Evolutionary conservation across 345 rosid species (phyloP).

Genomic region (Cardamine occulta): DNA sequence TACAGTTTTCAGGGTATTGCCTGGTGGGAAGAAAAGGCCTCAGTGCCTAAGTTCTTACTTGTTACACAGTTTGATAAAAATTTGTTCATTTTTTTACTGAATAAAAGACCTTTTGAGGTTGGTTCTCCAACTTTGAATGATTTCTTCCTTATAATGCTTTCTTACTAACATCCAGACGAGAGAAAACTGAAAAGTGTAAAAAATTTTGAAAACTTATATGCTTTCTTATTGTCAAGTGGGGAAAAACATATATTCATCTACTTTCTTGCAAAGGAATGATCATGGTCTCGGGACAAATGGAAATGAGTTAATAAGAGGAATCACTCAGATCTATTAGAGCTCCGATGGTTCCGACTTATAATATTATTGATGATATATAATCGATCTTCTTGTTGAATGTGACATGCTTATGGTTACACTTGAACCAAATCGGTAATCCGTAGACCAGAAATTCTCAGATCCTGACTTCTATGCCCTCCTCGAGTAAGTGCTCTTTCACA

Average conservation of each 20-base stretch:
- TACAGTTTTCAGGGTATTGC: background rate
- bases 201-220: too few species aligned
- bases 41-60: background rate
- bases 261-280: background rate
- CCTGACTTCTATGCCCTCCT: conserved; percentile 77
- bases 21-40: background rate
- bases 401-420: conserved; percentile 6
- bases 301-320: conserved; percentile 7
- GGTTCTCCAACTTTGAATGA: conserved; percentile 2
- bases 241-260: background rate
- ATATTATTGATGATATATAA: conserved; percentile 10
- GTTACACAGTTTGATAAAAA: background rate
- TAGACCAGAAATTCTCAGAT: conserved; percentile 40
- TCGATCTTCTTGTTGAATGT: conserved; percentile 21
- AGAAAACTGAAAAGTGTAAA: background rate
- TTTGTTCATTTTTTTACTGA: conserved; percentile 8
- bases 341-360: background rate
- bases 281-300: background rate
- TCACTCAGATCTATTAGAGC: background rate
- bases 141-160: background rate
- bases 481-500: conserved; percentile 77
- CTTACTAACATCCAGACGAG: background rate
- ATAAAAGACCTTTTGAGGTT: conserved; percentile 14
- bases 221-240: background rate
- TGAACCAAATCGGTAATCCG: background rate